Base-by-base conservation (phyloP, 495 filamentous ascomycete genomes). In the Podospora comata region DNA sequence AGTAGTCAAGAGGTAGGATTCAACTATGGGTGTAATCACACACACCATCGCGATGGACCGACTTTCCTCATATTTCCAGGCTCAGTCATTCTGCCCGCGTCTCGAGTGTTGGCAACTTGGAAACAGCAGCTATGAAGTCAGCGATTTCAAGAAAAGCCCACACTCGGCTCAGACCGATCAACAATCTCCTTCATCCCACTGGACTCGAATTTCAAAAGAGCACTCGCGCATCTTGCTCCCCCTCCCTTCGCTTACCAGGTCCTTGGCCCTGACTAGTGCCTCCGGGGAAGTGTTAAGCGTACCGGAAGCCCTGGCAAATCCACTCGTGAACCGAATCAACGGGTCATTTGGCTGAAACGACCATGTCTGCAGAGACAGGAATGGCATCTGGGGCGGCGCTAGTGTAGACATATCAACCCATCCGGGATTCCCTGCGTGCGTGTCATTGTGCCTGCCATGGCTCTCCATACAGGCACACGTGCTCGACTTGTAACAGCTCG, bases 271-370 rank as follows among this genome's bases (percentile, higher is more conserved):
- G 23, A 4, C n/a, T 58, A 58, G 55, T 26, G n/a, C 23, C 54
- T 20, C 55, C 55, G 55, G 55, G 55, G 55, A 58, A 58, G 55
- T 11, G n/a, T 26, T 26, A 58, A 58, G 55, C 55, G n/a, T 58
- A 19, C 55, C 55, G 55, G n/a, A 26, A 58, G 23, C 9, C 55
- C 55, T 58, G 55, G 55, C 55, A 4, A 11, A 11, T 11, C 55
- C 55, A 26, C 55, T 20, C n/a, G 55, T 58, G 55, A 58, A 58
- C 55, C 55, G 18, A 58, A 58, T 58, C 55, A 58, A 58, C 55
- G 55, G 55, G 55, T 58, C 55, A 19, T 58, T 58, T 58, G 55
- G 55, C 55, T 58, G 55, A 58, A 58, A 58, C 55, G 55, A 26
- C 5, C 55, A 58, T 20, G 55, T 58, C 55, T 26, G 23, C 55